Evolutionary conservation across 2,329 filamentous ascomycete species (phyloP), one percentile per base, ranked within the genome.

Genomic region (Colletotrichum sp.): DNA sequence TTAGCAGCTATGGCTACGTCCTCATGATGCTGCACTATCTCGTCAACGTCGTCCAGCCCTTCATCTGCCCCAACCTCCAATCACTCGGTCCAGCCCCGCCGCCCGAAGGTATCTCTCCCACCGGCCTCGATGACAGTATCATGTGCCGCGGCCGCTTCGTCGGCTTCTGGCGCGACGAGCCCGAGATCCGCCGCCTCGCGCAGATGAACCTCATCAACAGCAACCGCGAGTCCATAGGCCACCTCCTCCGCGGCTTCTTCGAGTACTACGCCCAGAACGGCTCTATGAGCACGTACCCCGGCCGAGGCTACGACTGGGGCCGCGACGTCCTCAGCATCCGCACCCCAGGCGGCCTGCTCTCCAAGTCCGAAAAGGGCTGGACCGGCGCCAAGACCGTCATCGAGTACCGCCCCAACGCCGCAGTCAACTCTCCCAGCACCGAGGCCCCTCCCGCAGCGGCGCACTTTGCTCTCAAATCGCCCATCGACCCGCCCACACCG

Each of bases 21-120:
- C 86, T 98, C 52, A 98, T 98, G 96, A 93, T 98, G 6, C 87
- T 98, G 18, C 96, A 98, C 84, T 98, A 96, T 81, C 90, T 98
- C 32, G 92, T 97, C 81, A 98, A 98, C 79, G 84, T 98, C 68
- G 94, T 91, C 1, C 88, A 92, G 64, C 96, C 96, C 1, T 95
- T 95, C 70, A 94, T 98, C 21, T 92, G 95, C 74, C 95, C 94
- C 0, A 98, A 98, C 80, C 88, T 98, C 3, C 95, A 98, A 81
- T 85, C 88, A 71, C 87, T 89, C 79, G 89, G 85, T 43, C 88
- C 85, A 12, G 85, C 83, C 10, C 86, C 86, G 13, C 85, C 84
- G 52, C 82, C 81, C 16, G 80, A 83, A 28, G 71, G 71, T 2
- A 52, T 52, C 9, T 67, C 66, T 6, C 83, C 52, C 82, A 83